Evolutionary conservation across 257 asterid genomes (phyloP).

Genomic region (Eustoma russellianum): DNA sequence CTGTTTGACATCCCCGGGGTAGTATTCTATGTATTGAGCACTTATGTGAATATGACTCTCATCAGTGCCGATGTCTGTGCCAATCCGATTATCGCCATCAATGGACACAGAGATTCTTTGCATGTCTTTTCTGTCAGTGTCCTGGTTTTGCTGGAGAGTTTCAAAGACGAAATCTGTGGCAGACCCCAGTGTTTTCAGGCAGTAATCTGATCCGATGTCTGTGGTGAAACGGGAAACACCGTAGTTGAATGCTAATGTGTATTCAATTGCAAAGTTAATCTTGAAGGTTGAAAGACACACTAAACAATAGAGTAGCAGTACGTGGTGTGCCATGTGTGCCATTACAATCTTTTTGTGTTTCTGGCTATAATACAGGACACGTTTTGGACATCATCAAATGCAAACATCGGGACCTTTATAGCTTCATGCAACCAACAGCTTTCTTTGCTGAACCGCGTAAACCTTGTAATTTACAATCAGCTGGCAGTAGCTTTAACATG

Average conservation of each 20-base stretch:
- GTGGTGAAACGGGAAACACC: constrained; percentile 7
- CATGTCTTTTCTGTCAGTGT: background rate
- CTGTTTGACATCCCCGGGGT: constrained; percentile 20
- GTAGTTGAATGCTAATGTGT: background rate
- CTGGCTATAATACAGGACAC: too few species aligned
- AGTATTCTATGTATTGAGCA: constrained; percentile 1
- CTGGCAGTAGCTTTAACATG: too few species aligned
- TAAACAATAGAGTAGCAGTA: background rate
- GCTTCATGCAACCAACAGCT: too few species aligned
- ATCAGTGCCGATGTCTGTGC: background rate
- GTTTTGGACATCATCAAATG: too few species aligned
- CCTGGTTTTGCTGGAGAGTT: background rate
- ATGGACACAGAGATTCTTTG: background rate
- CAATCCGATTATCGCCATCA: background rate
- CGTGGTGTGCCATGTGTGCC: too few species aligned
- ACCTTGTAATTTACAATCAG: too few species aligned
- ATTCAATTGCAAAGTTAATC: too few species aligned
- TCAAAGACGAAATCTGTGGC: constrained; percentile 32
- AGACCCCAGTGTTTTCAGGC: constrained; percentile 8
- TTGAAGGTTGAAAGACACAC: background rate
- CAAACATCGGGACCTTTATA: too few species aligned
- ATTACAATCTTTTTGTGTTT: too few species aligned
- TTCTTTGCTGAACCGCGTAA: too few species aligned
- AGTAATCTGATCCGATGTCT: constrained; percentile 9
- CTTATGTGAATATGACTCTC: background rate